A percentile compares a stretch with the other conserved stretches of the same genome.
Evolutionary conservation across 2,329 filamentous ascomycete genomes (phyloP).

Genomic region (Colletotrichum karsti): DNA sequence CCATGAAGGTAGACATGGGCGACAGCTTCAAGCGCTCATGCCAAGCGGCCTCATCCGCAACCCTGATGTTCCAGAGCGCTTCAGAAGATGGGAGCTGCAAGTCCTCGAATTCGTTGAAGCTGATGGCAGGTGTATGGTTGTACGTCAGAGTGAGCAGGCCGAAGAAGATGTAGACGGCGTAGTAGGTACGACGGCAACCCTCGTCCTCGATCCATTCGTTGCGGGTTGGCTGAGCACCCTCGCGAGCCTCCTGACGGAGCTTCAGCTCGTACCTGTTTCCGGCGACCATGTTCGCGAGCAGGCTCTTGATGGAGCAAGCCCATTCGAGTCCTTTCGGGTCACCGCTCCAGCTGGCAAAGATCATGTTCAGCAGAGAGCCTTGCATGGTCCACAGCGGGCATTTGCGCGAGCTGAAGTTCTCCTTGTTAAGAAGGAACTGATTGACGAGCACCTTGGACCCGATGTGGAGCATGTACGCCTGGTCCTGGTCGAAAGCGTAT

Average conservation of each 20-base stretch:
- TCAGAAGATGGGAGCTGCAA: constrained; percentile 93
- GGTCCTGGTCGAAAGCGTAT: constrained; percentile 96
- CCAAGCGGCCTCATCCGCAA: constrained; percentile 83
- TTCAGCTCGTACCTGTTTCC: constrained; percentile 97
- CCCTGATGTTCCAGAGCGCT: constrained; percentile 89
- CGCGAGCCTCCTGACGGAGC: constrained; percentile 87
- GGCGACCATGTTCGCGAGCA: constrained; percentile 98
- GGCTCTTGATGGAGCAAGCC: constrained; percentile 98
- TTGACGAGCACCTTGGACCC: constrained; percentile 97
- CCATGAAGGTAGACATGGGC: constrained; percentile 85
- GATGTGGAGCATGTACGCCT: constrained; percentile 96
- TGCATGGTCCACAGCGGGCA: constrained; percentile 99
- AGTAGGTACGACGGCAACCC: constrained; percentile 95
- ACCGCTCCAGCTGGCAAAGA: constrained; percentile 98
- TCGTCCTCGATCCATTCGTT: constrained; percentile 97
- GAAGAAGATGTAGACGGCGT: constrained; percentile 99
- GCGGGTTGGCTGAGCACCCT: constrained; percentile 77
- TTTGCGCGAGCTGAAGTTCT: constrained; percentile 97
- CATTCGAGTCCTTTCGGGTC: constrained; percentile 97
- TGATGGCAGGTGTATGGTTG: constrained; percentile 97
- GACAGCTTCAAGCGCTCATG: constrained; percentile 77
- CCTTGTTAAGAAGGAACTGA: constrained; percentile 96
- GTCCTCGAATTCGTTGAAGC: constrained; percentile 97
- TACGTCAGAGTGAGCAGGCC: constrained; percentile 93
- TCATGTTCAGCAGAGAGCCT: constrained; percentile 95